Base-by-base conservation (phyloP, 2,329 filamentous ascomycete genomes). In the Trichophyton rubrum region DNA sequence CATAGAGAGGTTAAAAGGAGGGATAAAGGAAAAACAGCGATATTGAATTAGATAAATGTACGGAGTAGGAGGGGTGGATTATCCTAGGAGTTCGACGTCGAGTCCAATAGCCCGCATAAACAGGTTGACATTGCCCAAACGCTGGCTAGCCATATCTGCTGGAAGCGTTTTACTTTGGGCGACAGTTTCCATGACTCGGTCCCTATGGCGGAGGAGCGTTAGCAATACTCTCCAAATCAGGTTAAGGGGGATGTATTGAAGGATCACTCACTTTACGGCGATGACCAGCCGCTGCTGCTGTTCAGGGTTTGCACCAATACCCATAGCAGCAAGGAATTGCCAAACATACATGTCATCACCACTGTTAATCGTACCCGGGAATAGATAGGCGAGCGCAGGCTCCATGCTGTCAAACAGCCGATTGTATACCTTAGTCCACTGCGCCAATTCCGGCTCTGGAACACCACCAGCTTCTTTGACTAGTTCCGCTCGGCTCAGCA, bases 81-180 rank as follows among this genome's bases (percentile, higher is more conserved):
- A 85, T 66, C 81, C 82, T 64, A 86, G 78, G 67, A 86, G 73
- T 66, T 96, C 93, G 58, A 99, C 93, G 77, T 99, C 93, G 71
- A 99, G 81, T n/a, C 93, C 93, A 74, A 99, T 96, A 60, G 92
- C 93, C 69, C 90, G 87, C 91, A 99, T 96, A 74, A 99, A 99
- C 60, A 99, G 78, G 72, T 99, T 99, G 66, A 99, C 93, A 70
- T 96, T 96, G 62, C 87, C 86, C 61, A 96, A 79, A 62, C 92
- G 86, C 71, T 89, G 85, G 62, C 85, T 85, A 11, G 88, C 86
- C 85, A 97, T 89, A 61, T 93, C 88, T 15, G 86, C 81, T 17
- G 93, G 92, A 38, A 99, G 79, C 1, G 89, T 92, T 80, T 96
- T 96, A 68, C 89, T 87, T 59, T 95, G 84, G 33, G 82, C 79